Evolutionary conservation across 805 yeast genomes (phyloP), one percentile per base, ranked within the genome.

Genomic region (Metschnikowia aberdeeniae): DNA sequence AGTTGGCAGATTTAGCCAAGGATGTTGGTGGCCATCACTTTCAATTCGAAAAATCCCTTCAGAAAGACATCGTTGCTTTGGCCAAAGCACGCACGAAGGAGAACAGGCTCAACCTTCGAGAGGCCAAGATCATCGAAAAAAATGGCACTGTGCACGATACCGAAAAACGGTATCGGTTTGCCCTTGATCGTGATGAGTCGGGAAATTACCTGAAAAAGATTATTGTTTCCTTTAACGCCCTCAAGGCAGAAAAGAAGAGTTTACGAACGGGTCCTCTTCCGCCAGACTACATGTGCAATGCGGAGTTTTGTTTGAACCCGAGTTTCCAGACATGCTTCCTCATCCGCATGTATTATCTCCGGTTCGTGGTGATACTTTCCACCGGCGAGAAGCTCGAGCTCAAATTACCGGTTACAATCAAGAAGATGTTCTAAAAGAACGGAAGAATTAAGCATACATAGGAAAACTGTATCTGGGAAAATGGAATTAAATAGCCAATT

Each of bases 291-390:
- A 43, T 47, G 17, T 43, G 55, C 12, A 56, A 54, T 6, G 53
- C 55, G 20, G 61, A 66, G 11, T 67, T 65, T 42, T 59, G 64
- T 43, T 50, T 70, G 28, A 60, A 68, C 13, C 75, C 75, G 3
- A 70, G 64, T 36, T 70, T 70, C 53, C 75, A 70, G 51, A 52
- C 53, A 12, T 70, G 75, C 45, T 54, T 57, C 34, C 29, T 65
- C 38, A 63, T 70, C 3, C 53, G 75, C 30, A 36, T 68, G 30
- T 69, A 70, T 47, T 67, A 66, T 47, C 45, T 67, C n/a, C 57
- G 56, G 38, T 41, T 63, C 3, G 31, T 44, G 22, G 13, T 66
- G 13, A 40, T 36, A 11, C 43, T 65, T 11, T 49, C 59, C 12
- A 59, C 60, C 44, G 56, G 56, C 28, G 59, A 59, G 11, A 35